phyloP scores from a whole-genome alignment of 2,329 filamentous ascomycete species.

The Curvularia hawaiiensis region DNA sequence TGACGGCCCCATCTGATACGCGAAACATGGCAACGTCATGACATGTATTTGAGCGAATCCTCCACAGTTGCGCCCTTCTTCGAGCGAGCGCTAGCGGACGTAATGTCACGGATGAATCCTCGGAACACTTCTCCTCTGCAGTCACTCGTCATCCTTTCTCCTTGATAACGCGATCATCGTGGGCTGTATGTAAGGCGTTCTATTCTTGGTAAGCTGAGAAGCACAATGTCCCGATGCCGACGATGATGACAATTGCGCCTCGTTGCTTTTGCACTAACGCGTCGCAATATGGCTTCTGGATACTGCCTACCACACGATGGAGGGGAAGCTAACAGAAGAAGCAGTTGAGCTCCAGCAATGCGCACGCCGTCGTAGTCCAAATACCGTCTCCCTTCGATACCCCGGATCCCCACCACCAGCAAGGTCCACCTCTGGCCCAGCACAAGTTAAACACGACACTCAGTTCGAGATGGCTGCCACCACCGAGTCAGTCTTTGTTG shows the following conservation, averaged over 20 bases:
- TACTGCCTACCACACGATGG: constrained; percentile 6
- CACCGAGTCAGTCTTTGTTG: constrained; percentile 36
- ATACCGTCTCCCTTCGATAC: constrained; percentile 6
- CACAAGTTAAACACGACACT: not conserved
- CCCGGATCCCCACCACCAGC: constrained; percentile 11
- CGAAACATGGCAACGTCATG: constrained; percentile 25
- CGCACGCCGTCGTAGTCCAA: constrained; percentile 16
- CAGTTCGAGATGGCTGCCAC: constrained; percentile 27
- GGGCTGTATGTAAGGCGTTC: constrained; percentile 13
- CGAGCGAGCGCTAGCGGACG: constrained; percentile 18
- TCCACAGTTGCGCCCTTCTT: constrained; percentile 4
- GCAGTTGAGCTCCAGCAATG: constrained; percentile 25
- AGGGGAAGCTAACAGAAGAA: constrained; percentile 9
- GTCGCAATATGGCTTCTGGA: constrained; percentile 3
- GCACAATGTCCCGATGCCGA: constrained; percentile 16
- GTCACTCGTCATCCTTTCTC: not conserved
- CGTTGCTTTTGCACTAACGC: not conserved
- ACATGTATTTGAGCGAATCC: constrained; percentile 9
- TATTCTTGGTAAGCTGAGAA: constrained; percentile 32
- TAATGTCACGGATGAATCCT: constrained; percentile 23
- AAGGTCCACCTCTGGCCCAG: not conserved
- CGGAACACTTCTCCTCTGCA: not conserved
- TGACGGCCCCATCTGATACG: constrained; percentile 7
- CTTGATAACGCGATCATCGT: constrained; percentile 1
- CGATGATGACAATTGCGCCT: constrained; percentile 11